phyloP scores from a whole-genome alignment of 2,329 filamentous ascomycete species.

The Ustilaginoidea virens region DNA sequence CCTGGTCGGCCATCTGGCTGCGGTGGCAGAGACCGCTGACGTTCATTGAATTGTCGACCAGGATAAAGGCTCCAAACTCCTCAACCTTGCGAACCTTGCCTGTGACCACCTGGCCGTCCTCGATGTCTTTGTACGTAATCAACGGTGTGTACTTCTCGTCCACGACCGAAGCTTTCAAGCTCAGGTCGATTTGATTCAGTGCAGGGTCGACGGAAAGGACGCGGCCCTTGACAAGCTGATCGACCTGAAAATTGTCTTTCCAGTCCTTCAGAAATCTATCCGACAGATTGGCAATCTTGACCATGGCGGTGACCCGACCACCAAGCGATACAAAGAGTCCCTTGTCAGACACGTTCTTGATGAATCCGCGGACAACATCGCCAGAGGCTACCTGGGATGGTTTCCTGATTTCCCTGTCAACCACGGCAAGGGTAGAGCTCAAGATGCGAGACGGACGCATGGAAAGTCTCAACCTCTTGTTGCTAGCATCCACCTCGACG shows the following conservation, averaged over 20 bases:
- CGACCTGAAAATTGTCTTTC: constrained; percentile 76
- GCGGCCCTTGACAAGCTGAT: constrained; percentile 82
- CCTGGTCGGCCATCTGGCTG: constrained; percentile 76
- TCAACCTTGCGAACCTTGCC: constrained; percentile 89
- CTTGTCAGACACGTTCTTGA: constrained; percentile 79
- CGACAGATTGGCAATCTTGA: constrained; percentile 76
- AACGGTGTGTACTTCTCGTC: constrained; percentile 64
- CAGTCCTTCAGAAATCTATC: constrained; percentile 90
- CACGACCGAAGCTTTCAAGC: constrained; percentile 70
- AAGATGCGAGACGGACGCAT: constrained; percentile 76
- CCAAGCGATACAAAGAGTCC: constrained; percentile 79
- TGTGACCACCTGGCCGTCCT: constrained; percentile 66
- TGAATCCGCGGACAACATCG: constrained; percentile 75
- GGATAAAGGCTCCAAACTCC: constrained; percentile 88
- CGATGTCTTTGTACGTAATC: constrained; percentile 60
- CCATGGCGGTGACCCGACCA: constrained; percentile 64
- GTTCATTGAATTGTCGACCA: constrained; percentile 73
- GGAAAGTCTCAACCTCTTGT: constrained; percentile 74
- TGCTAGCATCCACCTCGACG: constrained; percentile 61
- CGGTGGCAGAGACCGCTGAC: constrained; percentile 88
- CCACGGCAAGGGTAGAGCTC: constrained; percentile 67
- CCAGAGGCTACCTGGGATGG: constrained; percentile 58
- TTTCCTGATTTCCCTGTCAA: constrained; percentile 64
- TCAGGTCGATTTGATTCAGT: constrained; percentile 65
- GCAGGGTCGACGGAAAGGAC: constrained; percentile 56